These are phyloP conservation scores for Colletotrichum liriopes DNA, from an alignment of 2,329 filamentous ascomycete genomes.

Conservation along the genomic window DNA sequence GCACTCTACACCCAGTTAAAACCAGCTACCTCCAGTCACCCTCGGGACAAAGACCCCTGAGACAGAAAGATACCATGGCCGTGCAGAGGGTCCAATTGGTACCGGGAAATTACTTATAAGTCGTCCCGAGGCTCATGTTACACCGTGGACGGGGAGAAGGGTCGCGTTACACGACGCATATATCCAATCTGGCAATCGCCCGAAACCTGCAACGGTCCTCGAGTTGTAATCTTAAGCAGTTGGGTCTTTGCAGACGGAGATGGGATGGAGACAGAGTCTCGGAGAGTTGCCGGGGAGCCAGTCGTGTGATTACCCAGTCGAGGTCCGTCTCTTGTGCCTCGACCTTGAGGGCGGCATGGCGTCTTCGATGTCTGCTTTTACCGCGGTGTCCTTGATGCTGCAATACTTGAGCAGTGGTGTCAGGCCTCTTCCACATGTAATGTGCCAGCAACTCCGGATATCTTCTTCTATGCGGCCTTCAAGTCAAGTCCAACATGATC, in stretches of 20 bases:
- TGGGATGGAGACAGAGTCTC: background rate
- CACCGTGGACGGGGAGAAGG: background rate
- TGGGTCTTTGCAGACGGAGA: conserved; percentile 19
- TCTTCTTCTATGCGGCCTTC: background rate
- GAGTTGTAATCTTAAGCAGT: conserved; percentile 6
- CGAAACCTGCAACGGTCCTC: background rate
- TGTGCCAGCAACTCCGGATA: background rate
- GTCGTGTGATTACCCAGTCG: background rate
- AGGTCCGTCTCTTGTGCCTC: background rate
- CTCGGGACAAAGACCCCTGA: background rate
- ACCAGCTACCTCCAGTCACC: background rate
- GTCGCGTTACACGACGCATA: background rate
- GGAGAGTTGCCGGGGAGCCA: background rate
- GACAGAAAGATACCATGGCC: background rate
- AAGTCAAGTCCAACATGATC: background rate
- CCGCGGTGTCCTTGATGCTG: background rate
- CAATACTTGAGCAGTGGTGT: background rate
- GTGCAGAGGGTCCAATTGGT: background rate
- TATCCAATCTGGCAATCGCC: background rate
- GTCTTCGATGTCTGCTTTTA: background rate
- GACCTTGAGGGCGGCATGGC: background rate
- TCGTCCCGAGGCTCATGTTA: background rate
- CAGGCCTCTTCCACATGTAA: background rate
- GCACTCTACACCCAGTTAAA: background rate
- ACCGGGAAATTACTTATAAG: background rate